Base-by-base conservation (phyloP, 495 filamentous ascomycete species). In the Copromyces sp. region DNA sequence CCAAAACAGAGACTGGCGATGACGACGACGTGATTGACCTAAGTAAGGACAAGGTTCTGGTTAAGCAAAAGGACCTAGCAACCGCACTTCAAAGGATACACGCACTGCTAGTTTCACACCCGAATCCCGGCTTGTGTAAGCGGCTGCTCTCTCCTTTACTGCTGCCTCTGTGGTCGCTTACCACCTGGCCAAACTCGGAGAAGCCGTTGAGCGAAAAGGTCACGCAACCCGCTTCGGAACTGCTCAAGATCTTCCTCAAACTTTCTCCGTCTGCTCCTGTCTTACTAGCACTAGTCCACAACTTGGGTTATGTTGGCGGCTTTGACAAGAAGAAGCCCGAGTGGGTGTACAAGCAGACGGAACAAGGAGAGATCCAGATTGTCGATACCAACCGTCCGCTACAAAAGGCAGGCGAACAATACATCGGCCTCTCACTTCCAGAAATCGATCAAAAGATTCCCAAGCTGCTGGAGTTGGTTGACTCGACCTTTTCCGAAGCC, bases 91-190 rank as follows among this genome's bases (percentile, higher is more conserved):
- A 83, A 24, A 86, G 91, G 17, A 74, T 95, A 8, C 82, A 81
- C 39, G 81, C 82, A 7, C 78, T 95, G 8, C 76, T 90, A 2
- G 80, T 87, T 37, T 89, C 91, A 12, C 91, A 93, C 79, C 90
- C 91, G 0, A 91, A 94, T 74, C 90, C 91, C 4, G 89, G 89
- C 1, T 81, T 95, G n/a, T 86, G 89, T 20, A 93, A 90, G 77
- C 85, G 92, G 72, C 79, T 94, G 5, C 79, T 94, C 7, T 81
- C 84, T 40, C 91, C 88, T 1, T 80, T 93, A 45, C 78, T 91
- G 32, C 82, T 91, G n/a, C 86, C 89, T 0, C 81, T 94, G 2
- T 94, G 92, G 92, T 87, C 89, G 3, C 77, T 94, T 40, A 80
- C 86, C 24, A 87, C 85, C 16, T 92, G 87, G 81, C 77, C 86